These are phyloP conservation scores for Cyberlindnera petersonii DNA, from an alignment of 805 yeast species.

Conservation along the genomic window DNA sequence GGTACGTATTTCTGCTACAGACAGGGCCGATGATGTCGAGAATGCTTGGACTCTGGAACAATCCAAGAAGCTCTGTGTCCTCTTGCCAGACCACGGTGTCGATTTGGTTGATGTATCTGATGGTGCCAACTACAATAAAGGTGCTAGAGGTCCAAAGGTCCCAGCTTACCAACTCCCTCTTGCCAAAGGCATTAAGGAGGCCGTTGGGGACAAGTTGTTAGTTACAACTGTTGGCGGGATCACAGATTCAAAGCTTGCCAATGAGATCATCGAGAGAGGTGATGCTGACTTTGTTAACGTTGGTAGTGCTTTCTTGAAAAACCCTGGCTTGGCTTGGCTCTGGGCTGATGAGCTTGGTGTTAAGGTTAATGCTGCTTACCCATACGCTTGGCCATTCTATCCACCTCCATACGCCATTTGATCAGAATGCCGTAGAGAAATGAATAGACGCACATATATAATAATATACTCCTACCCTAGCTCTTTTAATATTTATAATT, in stretches of 20 bases:
- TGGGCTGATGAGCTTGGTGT: conserved; percentile 51
- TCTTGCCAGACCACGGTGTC: conserved; percentile 40
- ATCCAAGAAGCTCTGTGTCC: conserved; percentile 33
- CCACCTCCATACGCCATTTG: conserved; percentile 26
- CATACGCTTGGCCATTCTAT: conserved; percentile 31
- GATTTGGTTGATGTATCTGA: conserved; percentile 52
- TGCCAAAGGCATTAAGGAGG: conserved; percentile 41
- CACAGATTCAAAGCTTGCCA: conserved; percentile 33
- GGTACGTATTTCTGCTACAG: conserved; percentile 22
- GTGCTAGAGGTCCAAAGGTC: conserved; percentile 21
- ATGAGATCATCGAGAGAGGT: conserved; percentile 38
- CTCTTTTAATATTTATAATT: too few relatives aligned
- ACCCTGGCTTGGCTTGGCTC: conserved; percentile 46
- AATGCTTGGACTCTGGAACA: conserved; percentile 20
- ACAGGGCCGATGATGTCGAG: conserved; percentile 16
- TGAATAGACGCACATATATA: too few relatives aligned
- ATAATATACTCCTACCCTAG: too few relatives aligned
- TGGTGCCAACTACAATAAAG: conserved; percentile 43
- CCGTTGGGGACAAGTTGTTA: conserved; percentile 38
- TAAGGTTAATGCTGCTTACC: conserved; percentile 34
- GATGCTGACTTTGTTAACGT: conserved; percentile 45
- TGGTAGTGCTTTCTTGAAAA: conserved; percentile 43
- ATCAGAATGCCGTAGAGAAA: not conserved
- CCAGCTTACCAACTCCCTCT: conserved; percentile 36
- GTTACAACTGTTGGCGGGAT: conserved; percentile 49